Base-by-base conservation (phyloP, 768 basidiomycete species). In the Clavaria fumosa region DNA sequence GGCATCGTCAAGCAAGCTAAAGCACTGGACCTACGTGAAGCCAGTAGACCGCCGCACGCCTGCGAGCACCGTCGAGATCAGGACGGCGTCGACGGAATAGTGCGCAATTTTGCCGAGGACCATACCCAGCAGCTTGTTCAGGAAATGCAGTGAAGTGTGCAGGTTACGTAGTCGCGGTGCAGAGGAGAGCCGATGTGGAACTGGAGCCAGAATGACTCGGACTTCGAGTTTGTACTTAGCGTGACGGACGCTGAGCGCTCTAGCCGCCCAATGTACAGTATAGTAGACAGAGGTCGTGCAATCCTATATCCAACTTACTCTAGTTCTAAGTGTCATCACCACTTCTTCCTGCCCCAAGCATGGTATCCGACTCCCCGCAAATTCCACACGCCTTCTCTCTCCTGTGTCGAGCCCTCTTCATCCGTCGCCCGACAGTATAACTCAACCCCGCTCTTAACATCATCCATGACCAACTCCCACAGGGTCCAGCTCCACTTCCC, bases 21-120 rank as follows among this genome's bases (percentile, higher is more conserved):
- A 28, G 31, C 21, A 35, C 20, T 17, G 14, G 22, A 78, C 89
- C 57, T 53, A 95, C 91, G 70, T 59, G 61, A 88, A 89, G 23
- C 91, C 91, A 42, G 80, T 91, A 12, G 88, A 79, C 42, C 85
- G 75, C 54, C 78, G 77, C 42, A 97, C 78, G 21, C 93, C 93
- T 26, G 93, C 93, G 27, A 91, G 58, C 5, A 96, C 70, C 9
- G 93, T 86, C 11, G 90, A 90, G 24, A 96, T 47, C 23, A 96
- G 65, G 36, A 85, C 70, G 10, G 79, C 82, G 52, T 96, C 93
- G 32, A 83, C 59, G 18, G 81, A 70, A 48, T 83, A 89, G 56
- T 93, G 90, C 23, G 78, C 58, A 12, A 95, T 55, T 56, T 75
- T 71, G 47, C 85, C 90, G 23, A 84, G 61, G 35, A 60, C 61